Evolutionary conservation across 2,329 filamentous ascomycete species (phyloP), one percentile per base, ranked within the genome.

Genomic region (Bipolaris sorokiniana): DNA sequence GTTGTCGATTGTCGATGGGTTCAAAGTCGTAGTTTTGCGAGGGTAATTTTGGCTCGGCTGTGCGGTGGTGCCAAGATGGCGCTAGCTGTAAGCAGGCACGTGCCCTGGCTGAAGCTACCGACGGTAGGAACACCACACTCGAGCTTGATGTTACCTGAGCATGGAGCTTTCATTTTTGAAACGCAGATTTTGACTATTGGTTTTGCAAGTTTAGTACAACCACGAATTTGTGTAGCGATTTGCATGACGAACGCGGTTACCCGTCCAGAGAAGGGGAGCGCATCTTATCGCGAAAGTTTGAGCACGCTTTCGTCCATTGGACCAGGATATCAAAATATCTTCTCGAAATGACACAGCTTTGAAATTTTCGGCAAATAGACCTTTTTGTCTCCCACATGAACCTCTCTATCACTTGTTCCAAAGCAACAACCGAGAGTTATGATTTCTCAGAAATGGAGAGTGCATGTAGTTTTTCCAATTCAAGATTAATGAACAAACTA

Each of bases 1-100:
- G 71, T 73, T 71, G 71, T 71, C 70, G 66, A 58, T 68, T 56
- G 60, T 59, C 61, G 62, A 58, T 66, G 56, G 38, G 46, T 55
- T 59, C 57, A 49, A 49, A 46, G 49, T 52, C 36, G 46, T 40
- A 55, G 53, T 54, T 58, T 54, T 56, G 52, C 40, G 46, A 53
- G 53, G 52, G 59, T 58, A 65, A 62, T 65, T 65, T 65, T 58
- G 60, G 42, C 52, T 63, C 63, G 61, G 58, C 57, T 65, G 58
- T 62, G 63, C 49, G 49, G 54, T 56, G 61, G 53, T 57, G 56
- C 61, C 58, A 62, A 64, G 61, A 52, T 47, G 52, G 37, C 56
- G 59, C 61, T 65, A 65, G 57, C 50, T 57, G 58, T 59, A 59
- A 65, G 53, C 51, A 63, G 58, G 49, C 59, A 55, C 59, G 57